Evolutionary conservation across 1,139 yeast species (phyloP), one percentile per base, ranked within the genome.

Genomic region (Petasospora fabianii): DNA sequence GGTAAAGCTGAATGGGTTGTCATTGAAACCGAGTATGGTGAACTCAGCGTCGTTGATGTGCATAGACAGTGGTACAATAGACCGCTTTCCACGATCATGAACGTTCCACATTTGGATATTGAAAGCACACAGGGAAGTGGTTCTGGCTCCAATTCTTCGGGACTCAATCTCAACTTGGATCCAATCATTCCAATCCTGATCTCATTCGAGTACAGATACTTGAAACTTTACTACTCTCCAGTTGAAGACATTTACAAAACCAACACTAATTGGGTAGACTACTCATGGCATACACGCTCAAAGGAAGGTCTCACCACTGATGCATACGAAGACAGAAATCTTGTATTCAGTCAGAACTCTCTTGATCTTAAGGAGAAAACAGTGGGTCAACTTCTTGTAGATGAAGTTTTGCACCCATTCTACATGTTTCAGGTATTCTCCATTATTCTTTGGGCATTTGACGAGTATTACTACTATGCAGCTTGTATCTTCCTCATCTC

Each of bases 341-440:
- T 72, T 41, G 86, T 90, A 0, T 92, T 94, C 65, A 96, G 90
- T 12, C 68, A 67, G 22, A 92, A 92, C 60, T 64, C 77, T 24
- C 77, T 92, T 42, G 84, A 83, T 43, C 77, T 92, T 49, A 78
- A 79, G 41, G 94, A 85, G 47, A 92, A 88, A 47, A 60, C 90
- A 0, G 68, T 78, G 1, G 27, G 66, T 0, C 78, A 79, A 55
- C 70, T 94, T 35, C 68, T 94, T 35, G 68, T 84, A 22, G 95
- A 88, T 54, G 98, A 94, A 60, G 87, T 87, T 0, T 65, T 92
- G 37, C 98, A 92, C 59, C 98, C 98, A 1, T 92, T 92, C 58
- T 92, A 94, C 58, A 74, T 94, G 29, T 92, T 92, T 60, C 98
- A 94, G 62, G 81, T 92, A 2, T 90, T 92, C 57, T 88, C 97